Percentiles rank a stretch among this genome's conserved stretches.
Conservation (phyloP, 176 grass and related monocot species). For the Juncus inflexus region DNA sequence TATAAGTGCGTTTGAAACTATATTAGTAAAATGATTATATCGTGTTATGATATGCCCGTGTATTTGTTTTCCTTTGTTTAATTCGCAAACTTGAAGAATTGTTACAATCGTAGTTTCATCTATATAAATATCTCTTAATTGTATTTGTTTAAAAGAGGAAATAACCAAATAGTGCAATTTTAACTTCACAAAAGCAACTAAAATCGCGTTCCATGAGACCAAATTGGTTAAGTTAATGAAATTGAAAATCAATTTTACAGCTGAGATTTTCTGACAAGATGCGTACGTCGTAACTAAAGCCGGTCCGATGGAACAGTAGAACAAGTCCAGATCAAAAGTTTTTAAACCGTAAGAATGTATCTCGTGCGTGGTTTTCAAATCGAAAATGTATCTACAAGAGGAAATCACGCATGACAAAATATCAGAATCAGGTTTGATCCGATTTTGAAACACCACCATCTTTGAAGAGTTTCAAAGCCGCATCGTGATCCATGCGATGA, state of each 20-base stretch:
- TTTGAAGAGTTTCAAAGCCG: slow-evolving; percentile 29
- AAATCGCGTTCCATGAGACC: slow-evolving; percentile 70
- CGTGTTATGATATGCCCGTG: slow-evolving; percentile 37
- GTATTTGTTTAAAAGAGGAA: slow-evolving; percentile 47
- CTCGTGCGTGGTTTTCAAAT: slow-evolving; percentile 26
- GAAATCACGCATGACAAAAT: slow-evolving; percentile 57
- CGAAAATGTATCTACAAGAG: slow-evolving; percentile 41
- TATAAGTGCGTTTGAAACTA: slow-evolving; percentile 48
- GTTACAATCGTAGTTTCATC: slow-evolving; percentile 41
- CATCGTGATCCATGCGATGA: slow-evolving; percentile 31
- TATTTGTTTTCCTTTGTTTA: slow-evolving; percentile 51
- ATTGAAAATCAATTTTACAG: slow-evolving; percentile 33
- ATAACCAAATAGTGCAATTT: slow-evolving; percentile 32
- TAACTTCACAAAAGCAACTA: slow-evolving; percentile 28
- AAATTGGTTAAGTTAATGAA: slow-evolving; percentile 41
- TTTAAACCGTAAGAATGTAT: slow-evolving; percentile 54
- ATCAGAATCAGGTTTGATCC: slow-evolving; percentile 41
- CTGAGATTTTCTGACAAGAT: slow-evolving; percentile 23
- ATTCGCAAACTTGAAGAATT: slow-evolving; percentile 40
- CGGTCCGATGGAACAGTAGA: slow-evolving; percentile 57
- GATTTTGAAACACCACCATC: slow-evolving; percentile 25
- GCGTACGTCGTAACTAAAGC: slow-evolving; percentile 61
- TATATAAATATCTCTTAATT: slow-evolving; percentile 32
- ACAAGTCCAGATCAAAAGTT: slow-evolving; percentile 12
- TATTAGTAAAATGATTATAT: background rate